Evolutionary conservation across 1,284 basidiomycete genomes (phyloP).

Genomic region (Inonotus obliquus): DNA sequence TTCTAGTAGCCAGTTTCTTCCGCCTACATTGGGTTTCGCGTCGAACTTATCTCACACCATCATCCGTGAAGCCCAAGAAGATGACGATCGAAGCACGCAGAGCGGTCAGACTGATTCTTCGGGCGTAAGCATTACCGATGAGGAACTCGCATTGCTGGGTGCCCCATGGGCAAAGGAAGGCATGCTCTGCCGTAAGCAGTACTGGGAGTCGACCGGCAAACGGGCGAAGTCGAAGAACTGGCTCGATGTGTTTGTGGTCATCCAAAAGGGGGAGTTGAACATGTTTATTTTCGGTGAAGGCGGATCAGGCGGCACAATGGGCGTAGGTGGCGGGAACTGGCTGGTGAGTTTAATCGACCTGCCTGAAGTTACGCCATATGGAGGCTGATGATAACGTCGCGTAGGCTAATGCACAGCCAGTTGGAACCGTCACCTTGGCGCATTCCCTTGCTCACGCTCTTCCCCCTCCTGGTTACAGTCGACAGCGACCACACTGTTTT

Average conservation of each 20-base stretch:
- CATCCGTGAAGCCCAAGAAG: conserved; percentile 91
- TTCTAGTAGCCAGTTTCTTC: conserved; percentile 48
- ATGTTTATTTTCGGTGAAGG: conserved; percentile 89
- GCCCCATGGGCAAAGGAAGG: conserved; percentile 99
- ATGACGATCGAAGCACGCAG: conserved; percentile 71
- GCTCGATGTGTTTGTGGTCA: conserved; percentile 94
- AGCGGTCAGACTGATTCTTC: conserved; percentile 59
- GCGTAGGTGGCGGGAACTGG: conserved; percentile 96
- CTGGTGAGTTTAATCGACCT: conserved; percentile 54
- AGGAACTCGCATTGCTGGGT: conserved; percentile 90
- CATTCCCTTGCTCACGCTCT: conserved; percentile 87
- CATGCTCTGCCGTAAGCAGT: conserved; percentile 89
- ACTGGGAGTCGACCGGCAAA: conserved; percentile 83
- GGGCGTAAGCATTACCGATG: conserved; percentile 82
- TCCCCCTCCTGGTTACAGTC: conserved; percentile 89
- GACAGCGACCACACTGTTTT: conserved; percentile 89
- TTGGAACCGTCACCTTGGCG: conserved; percentile 78
- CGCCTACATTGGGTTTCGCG: conserved; percentile 88
- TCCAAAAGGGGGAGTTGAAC: conserved; percentile 87
- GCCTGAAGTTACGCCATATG: background rate
- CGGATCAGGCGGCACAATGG: conserved; percentile 46
- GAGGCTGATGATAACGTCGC: conserved; percentile 11
- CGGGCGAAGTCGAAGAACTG: conserved; percentile 83
- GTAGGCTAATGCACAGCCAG: conserved; percentile 79
- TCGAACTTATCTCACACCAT: conserved; percentile 95